Evolutionary conservation across 75 land plant species (phyloP).

Genomic region (Adiantum capillusveneris): DNA sequence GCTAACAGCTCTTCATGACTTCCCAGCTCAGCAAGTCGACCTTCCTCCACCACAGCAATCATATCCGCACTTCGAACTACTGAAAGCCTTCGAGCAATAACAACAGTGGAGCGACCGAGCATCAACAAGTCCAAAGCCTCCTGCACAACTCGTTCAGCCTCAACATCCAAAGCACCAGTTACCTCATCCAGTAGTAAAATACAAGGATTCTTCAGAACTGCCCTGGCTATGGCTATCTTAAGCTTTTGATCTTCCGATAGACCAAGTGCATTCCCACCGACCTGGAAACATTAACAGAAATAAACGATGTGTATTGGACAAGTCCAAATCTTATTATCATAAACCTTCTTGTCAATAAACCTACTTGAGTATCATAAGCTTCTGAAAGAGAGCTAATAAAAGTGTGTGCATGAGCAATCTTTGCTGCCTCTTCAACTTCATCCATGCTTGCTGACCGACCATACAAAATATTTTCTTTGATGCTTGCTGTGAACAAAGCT

Average conservation of each 20-base stretch:
- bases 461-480: constrained; percentile 92
- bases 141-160: constrained; percentile 91
- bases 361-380: constrained; percentile 92
- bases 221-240: constrained; percentile 92
- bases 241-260: constrained; percentile 91
- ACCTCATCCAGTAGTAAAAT: constrained; percentile 97
- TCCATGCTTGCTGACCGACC: constrained; percentile 79
- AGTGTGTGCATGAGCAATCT: constrained; percentile 98
- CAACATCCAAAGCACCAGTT: constrained; percentile 93
- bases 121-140: constrained; percentile 90
- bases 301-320: neutral
- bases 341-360: neutral
- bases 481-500: constrained; percentile 78
- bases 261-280: constrained; percentile 64
- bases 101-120: constrained; percentile 88
- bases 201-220: constrained; percentile 92
- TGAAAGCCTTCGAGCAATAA: constrained; percentile 89
- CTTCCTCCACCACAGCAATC: constrained; percentile 99
- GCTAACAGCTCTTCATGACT: constrained; percentile 88
- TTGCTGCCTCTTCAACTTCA: constrained; percentile 98
- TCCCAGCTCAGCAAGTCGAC: constrained; percentile 97
- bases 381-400: constrained; percentile 89
- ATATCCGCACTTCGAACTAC: constrained; percentile 92
- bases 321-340: neutral
- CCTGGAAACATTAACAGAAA: constrained; percentile 38